phyloP scores from a whole-genome alignment of 2,329 filamentous ascomycete species.

The Exophiala viscosa region DNA sequence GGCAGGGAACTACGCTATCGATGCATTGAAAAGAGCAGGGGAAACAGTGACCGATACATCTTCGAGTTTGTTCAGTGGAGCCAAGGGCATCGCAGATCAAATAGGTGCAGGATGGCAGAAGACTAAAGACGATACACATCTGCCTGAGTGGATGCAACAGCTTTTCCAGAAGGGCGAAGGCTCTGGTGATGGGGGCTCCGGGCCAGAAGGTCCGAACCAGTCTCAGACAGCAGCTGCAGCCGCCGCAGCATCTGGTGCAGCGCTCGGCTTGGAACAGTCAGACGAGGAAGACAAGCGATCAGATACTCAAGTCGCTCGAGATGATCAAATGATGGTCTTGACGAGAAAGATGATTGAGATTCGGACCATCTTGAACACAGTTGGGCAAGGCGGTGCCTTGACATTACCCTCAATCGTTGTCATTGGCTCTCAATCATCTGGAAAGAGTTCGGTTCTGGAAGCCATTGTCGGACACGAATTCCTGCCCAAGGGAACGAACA shows the following conservation, averaged over 20 bases:
- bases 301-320: conserved; percentile 66
- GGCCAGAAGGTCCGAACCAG: conserved; percentile 32
- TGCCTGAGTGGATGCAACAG: conserved; percentile 75
- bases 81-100: conserved; percentile 72
- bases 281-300: conserved; percentile 60
- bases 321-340: conserved; percentile 99
- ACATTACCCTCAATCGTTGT: conserved; percentile 97
- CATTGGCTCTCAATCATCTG: conserved; percentile 95
- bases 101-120: conserved; percentile 76
- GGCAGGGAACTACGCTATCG: conserved; percentile 72
- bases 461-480: conserved; percentile 98
- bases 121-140: conserved; percentile 71
- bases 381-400: conserved; percentile 85
- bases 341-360: conserved; percentile 99
- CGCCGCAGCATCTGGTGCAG: conserved; percentile 67
- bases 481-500: conserved; percentile 94
- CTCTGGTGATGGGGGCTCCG: conserved; percentile 43
- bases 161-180: conserved; percentile 57
- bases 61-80: conserved; percentile 62
- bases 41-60: conserved; percentile 59
- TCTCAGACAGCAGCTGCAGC: conserved; percentile 56
- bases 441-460: conserved; percentile 95
- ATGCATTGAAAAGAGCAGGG: conserved; percentile 69
- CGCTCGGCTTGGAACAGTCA: conserved; percentile 72
- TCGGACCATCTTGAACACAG: conserved; percentile 79